Percentiles rank a stretch among this genome's conserved stretches.
Evolutionary conservation across 352 stramenopile genomes (phyloP).

Genomic region (Globisporangium echinulatum): DNA sequence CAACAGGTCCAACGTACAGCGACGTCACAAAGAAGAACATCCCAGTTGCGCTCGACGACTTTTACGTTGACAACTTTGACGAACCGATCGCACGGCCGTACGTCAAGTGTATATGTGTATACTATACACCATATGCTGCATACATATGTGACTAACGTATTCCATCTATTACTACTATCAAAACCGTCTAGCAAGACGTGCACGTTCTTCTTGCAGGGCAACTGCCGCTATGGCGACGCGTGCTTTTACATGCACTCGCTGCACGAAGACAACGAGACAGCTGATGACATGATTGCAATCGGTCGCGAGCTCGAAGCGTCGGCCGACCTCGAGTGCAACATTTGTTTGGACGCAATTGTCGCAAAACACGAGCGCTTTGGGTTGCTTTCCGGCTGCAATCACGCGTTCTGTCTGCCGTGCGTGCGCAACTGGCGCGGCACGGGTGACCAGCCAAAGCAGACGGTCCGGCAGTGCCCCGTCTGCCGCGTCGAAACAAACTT

Average conservation of each 20-base stretch:
- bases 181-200: slow-evolving; percentile 53
- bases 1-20: slow-evolving; percentile 25
- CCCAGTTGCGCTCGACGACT: slow-evolving; percentile 13
- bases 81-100: slow-evolving; percentile 47
- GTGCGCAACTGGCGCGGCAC: slow-evolving; percentile 72
- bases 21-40: slow-evolving; percentile 45
- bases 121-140: background rate
- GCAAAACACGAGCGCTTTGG: slow-evolving; percentile 75
- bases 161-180: too few relatives aligned
- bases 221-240: slow-evolving; percentile 70
- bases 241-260: slow-evolving; percentile 81
- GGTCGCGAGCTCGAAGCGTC: slow-evolving; percentile 62
- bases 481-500: slow-evolving; percentile 78
- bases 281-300: slow-evolving; percentile 45
- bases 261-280: slow-evolving; percentile 27
- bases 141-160: too few relatives aligned
- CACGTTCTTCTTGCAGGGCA: slow-evolving; percentile 76
- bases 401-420: slow-evolving; percentile 81
- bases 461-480: slow-evolving; percentile 68
- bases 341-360: slow-evolving; percentile 81
- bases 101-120: slow-evolving; percentile 7
- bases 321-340: slow-evolving; percentile 72
- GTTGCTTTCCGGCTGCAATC: slow-evolving; percentile 69
- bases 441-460: slow-evolving; percentile 66
- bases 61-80: slow-evolving; percentile 24